Base-by-base conservation (phyloP, 495 filamentous ascomycete genomes). In the Podospora appendiculata region DNA sequence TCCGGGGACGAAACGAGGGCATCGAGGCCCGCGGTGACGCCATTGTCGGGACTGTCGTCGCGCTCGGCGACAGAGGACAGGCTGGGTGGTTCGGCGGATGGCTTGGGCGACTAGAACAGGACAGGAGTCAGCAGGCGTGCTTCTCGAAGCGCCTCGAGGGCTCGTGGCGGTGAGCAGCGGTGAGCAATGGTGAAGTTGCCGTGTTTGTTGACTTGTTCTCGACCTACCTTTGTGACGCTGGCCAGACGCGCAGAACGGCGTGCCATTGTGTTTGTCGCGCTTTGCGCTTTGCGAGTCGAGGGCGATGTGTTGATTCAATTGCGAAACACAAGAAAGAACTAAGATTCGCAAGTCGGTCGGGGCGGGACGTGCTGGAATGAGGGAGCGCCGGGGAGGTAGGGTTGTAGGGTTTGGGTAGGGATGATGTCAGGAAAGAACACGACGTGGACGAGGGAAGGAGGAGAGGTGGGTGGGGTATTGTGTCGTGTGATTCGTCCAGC, bases 201-300 rank as follows among this genome's bases (percentile, higher is more conserved):
- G 3, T 40, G 38, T 14, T 14, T 40, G 38, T 40, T 40, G 10
- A 11, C n/a, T 33, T 25, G 47, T 41, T 52, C 59, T 59, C 51
- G 45, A 34, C 66, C 64, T 58, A 76, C 74, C 68, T 68, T 71
- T 42, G 64, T 58, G 54, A 59, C 49, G 58, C 66, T 70, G 45
- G 74, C 74, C 56, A 77, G 56, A 55, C 74, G 74, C 62, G 73
- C 72, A 51, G 74, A 77, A 64, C 74, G 74, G 53, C 71, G 71
- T 25, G 61, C 59, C 72, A 74, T 75, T 46, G 42, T n/a, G 53
- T 41, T 51, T 33, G 12, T 38, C 16, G 32, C 25, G 35, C 16
- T 11, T 8, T 5, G 45, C 46, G 13, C 25, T 25, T 25, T 25
- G 25, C 25, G 25, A 25, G 25, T 25, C 25, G 25, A 25, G 2